Evolutionary conservation across 1,284 basidiomycete species (phyloP), one percentile per base, ranked within the genome.

Genomic region (Ganoderma boninense): DNA sequence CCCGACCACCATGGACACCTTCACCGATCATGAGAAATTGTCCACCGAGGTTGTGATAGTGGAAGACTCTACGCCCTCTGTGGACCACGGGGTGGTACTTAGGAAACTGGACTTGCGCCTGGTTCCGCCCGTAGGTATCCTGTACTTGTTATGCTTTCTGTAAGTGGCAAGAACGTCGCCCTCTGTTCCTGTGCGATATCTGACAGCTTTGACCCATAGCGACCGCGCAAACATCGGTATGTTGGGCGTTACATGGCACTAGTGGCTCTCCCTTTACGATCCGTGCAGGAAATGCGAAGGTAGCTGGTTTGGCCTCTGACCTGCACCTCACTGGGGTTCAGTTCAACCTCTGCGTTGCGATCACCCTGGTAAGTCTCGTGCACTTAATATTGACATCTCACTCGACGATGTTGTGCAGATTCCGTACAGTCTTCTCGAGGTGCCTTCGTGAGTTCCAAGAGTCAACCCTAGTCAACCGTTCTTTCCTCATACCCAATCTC

Each of bases 171-270:
- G 38, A 1, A 40, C 38, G 38, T 23, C 20, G 7, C 13, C 32
- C 4, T 29, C 54, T 35, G 4, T 18, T 4, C 29, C 0, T 29
- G 14, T 23, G 4, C 14, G 10, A 87, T 65, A 92, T n/a, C n/a
- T n/a, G n/a, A n/a, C n/a, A n/a, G n/a, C n/a, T n/a, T n/a, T n/a
- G n/a, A n/a, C n/a, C n/a, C n/a, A n/a, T n/a, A 81, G 93, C 71
- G 92, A 93, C 77, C 83, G 91, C 60, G 86, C 90, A 42, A 92
- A 92, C 76, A 88, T 93, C 71, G 91, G 89, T 64, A 23, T n/a
- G 46, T 23, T n/a, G 46, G n/a, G 90, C 90, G 80, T 20, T 57
- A 20, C 88, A 23, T 90, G 43, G n/a, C 23, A n/a, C 23, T 42
- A 14, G 23, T 14, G 11, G n/a, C n/a, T n/a, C n/a, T n/a, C n/a